Evolutionary conservation across 2,329 filamentous ascomycete genomes (phyloP), one percentile per base, ranked within the genome.

Genomic region (Colletotrichum somersetense): DNA sequence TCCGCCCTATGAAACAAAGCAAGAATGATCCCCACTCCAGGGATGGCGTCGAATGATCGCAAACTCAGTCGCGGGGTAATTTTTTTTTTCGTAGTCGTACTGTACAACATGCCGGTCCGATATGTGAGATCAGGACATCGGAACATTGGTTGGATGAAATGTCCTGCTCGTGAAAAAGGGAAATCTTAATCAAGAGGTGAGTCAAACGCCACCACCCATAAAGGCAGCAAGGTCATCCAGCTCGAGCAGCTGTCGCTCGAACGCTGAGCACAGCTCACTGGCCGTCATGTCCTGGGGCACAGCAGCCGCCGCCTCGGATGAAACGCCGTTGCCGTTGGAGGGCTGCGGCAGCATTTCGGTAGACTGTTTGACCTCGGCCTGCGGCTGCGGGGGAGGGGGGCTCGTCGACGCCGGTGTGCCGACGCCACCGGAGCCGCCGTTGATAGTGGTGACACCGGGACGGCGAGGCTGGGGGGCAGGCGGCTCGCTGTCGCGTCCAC

Each of bases 201-300:
- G 48, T 66, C 62, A 90, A 73, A 90, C 88, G 72, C 88, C 88
- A 26, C 88, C 88, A 26, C 88, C 88, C 88, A 90, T 90, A 66
- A 90, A 90, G 3, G 88, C 88, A 42, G 88, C 88, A 14, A 90
- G 84, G 75, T 90, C 88, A 73, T 90, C 88, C 8, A 90, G 81
- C 77, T 90, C 88, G 14, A 90, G 81, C 1, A 90, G 83, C 78
- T 90, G 88, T 42, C 87, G 83, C 80, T 90, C 89, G 75, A 90
- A 90, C 0, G 88, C 88, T 18, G 82, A 80, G 76, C 89, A 90
- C 20, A 90, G 81, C 77, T 90, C 88, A 6, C 85, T 83, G 0
- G 88, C 86, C 2, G 88, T 89, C 87, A 90, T 90, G 73, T 90
- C 88, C 71, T 40, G 76, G 48, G 26, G 76, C 42, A 66, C 80